Base-by-base conservation (phyloP, 345 rosid genomes). In the Clausena lansium region DNA sequence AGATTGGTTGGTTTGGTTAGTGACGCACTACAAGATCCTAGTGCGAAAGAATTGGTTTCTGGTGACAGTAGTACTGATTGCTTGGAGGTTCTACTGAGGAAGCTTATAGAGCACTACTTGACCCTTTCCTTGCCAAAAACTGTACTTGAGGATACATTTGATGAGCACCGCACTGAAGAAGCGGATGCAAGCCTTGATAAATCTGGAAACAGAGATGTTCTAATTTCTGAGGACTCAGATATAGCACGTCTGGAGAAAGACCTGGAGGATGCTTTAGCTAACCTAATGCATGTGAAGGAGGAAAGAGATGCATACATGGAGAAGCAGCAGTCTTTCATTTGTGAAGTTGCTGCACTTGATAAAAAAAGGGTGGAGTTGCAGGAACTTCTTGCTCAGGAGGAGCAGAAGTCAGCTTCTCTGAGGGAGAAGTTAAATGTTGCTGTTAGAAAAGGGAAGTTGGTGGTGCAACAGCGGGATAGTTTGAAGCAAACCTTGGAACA, bases 401-500 rank as follows among this genome's bases (percentile, higher is more conserved):
- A 94, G 88, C 98, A 89, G 86, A 96, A 88, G 84, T 89, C 93
- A 65, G 84, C 87, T 75, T 89, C 97, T 79, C 79, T 79, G 9
- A 90, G 95, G 78, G 99, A 96, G 86, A 96, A 94, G 85, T 76
- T 96, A 85, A 92, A 88, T 77, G 90, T 92, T 81, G 99, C 98
- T 58, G 98, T 96, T 81, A 87, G 97, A 82, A 96, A 96, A 91
- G 98, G 99, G 71, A 96, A 96, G 86, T 88, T 89, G 24, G 86
- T 96, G 87, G 95, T 96, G 85, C 98, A 94, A 80, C 92, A 87
- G 70, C 92, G 94, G 77, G 97, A 96, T 84, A 78, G 83, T 80
- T 85, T 96, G 84, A 91, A 94, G 77, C 93, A 90, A 85, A 85
- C 86, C 63, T 82, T 90, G 76, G 97, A 94, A 84, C 93, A 81